Evolutionary conservation across 2,329 filamentous ascomycete genomes (phyloP), one percentile per base, ranked within the genome.

Genomic region (Elsinoe fawcettii): DNA sequence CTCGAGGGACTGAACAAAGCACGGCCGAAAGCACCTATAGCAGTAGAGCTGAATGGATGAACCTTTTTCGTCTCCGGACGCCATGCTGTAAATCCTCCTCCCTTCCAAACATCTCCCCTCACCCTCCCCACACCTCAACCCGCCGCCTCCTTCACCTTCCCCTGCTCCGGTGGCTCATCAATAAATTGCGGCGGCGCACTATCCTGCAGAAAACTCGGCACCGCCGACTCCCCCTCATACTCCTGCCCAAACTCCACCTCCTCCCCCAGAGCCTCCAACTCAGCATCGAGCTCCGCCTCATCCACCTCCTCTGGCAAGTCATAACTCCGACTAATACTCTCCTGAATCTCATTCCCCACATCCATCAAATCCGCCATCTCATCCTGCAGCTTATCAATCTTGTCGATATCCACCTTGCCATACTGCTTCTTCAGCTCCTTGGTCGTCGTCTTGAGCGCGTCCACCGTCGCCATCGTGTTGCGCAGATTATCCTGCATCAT

Each of bases 401-500:
- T 90, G 73, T 97, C 93, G 56, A 99, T 86, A 68, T 99, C 87
- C 63, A 99, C 88, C 77, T 96, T 96, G 65, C 92, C 92, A 69
- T 97, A 97, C 77, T 97, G 92, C 72, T 89, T 88, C 69, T 85
- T 85, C 62, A 99, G 80, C 67, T 90, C 86, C 76, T 96, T 96
- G 67, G 93, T 96, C 22, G 92, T 96, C 1, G 87, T 90, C 81
- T 96, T 95, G 83, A 99, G 92, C 9, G 92, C 91, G 71, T 97
- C 92, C 44, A 97, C 91, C 25, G 93, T 96, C 16, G 90, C 95
- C 91, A 96, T 96, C 62, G 93, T 92, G 73, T 97, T 97, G 73
- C 95, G 93, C 55, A 99, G 81, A 69, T 97, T 97, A 75, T 97
- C 92, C 76, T 95, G 90, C 92, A 97, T 96, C 81, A 91, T 95